Base-by-base conservation (phyloP, 345 rosid genomes). In the Salix udensis region DNA sequence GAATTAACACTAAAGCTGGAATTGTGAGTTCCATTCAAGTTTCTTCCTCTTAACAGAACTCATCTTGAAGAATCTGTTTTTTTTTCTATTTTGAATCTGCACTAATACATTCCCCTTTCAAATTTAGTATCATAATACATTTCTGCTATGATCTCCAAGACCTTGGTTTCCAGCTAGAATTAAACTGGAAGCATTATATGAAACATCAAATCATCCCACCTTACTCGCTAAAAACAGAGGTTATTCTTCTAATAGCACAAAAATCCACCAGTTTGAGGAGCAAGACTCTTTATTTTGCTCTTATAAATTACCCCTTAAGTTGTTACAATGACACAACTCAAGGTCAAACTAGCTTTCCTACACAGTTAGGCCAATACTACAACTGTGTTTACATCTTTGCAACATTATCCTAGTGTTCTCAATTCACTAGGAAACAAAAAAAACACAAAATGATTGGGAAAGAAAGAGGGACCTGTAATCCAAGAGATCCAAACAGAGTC, bases 401-500 rank as follows among this genome's bases (percentile, higher is more conserved):
- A 40, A 37, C 69, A 19, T 37, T 28, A 46, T 46, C 42, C 60
- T 21, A 7, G 42, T 7, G 15, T 11, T 7, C 16, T 15, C 64
- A n/a, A 12, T 53, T 9, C 64, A 12, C 16, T 10, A 48, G 12
- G 60, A 9, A 37, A 60, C 30, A 12, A 46, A 42, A 13, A 37
- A 76, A 34, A 34, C 5, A 13, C 12, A 50, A 11, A 6, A 77
- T 9, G 44, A 60, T 0, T 31, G 36, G 71, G 6, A 71, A 53
- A 11, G 14, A 40, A 23, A 36, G 42, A 55, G 21, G 14, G 19
- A 88, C 97, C 99, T 81, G 99, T 92, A 79, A 91, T 74, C 97
- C 99, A 96, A 69, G 99, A 96, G 68, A 93, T 78, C 94, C 91
- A 91, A 44, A 88, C 85, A 5, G 98, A 91, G 84, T 88, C 85